These are phyloP conservation scores for Anthracocystis setariae DNA, from an alignment of 1,284 basidiomycete genomes.

Conservation along the genomic window DNA sequence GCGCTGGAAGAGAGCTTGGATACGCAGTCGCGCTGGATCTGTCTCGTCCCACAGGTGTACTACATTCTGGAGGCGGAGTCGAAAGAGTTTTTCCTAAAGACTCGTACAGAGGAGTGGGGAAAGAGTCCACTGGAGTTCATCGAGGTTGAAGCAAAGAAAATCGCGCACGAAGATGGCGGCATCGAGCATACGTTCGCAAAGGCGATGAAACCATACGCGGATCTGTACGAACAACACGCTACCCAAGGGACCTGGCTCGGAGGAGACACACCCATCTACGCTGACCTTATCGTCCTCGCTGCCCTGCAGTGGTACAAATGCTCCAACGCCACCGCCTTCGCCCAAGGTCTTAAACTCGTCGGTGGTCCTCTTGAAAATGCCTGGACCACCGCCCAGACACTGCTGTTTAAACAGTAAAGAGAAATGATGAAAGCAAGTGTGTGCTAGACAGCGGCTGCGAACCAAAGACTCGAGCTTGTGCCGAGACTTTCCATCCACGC, in stretches of 20 bases:
- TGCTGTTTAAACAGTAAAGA: constrained; percentile 12
- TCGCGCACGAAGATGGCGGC: constrained; percentile 16
- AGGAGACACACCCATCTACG: constrained; percentile 23
- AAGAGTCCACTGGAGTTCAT: constrained; percentile 23
- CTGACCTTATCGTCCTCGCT: constrained; percentile 26
- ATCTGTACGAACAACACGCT: constrained; percentile 19
- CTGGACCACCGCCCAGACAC: constrained; percentile 15
- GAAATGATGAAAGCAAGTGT: too few species aligned
- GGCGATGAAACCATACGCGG: constrained; percentile 16
- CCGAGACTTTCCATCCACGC: constrained; percentile 25
- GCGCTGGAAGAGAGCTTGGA: constrained; percentile 7
- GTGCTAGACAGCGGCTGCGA: not conserved
- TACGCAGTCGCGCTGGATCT: constrained; percentile 14
- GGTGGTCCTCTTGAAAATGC: constrained; percentile 14
- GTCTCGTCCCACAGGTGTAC: constrained; percentile 14
- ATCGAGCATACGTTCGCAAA: constrained; percentile 12
- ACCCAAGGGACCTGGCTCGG: constrained; percentile 13
- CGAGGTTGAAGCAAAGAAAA: constrained; percentile 12
- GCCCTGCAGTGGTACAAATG: constrained; percentile 39
- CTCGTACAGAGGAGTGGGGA: constrained; percentile 16
- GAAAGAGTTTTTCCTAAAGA: constrained; percentile 17
- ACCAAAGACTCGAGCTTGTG: constrained; percentile 12
- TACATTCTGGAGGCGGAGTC: constrained; percentile 30
- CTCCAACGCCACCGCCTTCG: constrained; percentile 12
- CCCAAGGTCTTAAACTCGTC: constrained; percentile 14